phyloP scores from a whole-genome alignment of 176 grass and related monocot genomes.

The Oropetium thomaeum region DNA sequence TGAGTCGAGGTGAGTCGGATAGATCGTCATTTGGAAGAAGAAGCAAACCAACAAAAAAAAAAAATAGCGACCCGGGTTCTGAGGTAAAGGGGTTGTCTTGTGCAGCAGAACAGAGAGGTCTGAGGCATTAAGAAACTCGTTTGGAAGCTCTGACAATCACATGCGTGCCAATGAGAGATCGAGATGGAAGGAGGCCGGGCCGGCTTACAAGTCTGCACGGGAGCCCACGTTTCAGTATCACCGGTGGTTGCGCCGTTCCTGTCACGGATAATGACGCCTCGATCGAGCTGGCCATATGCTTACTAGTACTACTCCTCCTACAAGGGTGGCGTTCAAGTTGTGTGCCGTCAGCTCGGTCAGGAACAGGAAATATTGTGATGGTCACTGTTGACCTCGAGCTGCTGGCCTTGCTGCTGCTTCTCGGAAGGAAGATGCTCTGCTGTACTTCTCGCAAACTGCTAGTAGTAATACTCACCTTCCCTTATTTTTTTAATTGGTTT shows the following conservation, averaged over 20 bases:
- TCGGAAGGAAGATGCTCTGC: background rate
- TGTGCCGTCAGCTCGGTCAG: background rate
- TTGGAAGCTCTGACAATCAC: background rate
- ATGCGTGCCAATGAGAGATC: conserved; percentile 29
- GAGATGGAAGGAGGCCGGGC: background rate
- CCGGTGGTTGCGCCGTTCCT: conserved; percentile 40
- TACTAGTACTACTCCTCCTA: too few relatives aligned
- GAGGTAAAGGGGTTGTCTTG: too few relatives aligned
- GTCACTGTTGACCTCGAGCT: conserved; percentile 19
- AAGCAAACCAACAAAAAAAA: too few relatives aligned
- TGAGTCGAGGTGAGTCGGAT: background rate
- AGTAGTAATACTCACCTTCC: too few relatives aligned
- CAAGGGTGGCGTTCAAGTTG: too few relatives aligned
- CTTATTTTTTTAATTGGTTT: too few relatives aligned
- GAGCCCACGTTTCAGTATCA: conserved; percentile 1
- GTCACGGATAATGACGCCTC: conserved; percentile 30
- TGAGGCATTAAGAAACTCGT: too few relatives aligned
- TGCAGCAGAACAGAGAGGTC: background rate
- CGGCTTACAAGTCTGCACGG: background rate
- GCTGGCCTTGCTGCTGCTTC: too few relatives aligned
- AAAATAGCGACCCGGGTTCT: too few relatives aligned
- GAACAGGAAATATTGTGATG: background rate
- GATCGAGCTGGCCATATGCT: conserved; percentile 35
- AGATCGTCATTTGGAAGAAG: background rate
- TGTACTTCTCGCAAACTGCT: too few relatives aligned